Percentiles rank a stretch among this genome's conserved stretches.
Conservation (phyloP, 2,329 filamentous ascomycete species). For the Pseudogymnoascus verrucosus region DNA sequence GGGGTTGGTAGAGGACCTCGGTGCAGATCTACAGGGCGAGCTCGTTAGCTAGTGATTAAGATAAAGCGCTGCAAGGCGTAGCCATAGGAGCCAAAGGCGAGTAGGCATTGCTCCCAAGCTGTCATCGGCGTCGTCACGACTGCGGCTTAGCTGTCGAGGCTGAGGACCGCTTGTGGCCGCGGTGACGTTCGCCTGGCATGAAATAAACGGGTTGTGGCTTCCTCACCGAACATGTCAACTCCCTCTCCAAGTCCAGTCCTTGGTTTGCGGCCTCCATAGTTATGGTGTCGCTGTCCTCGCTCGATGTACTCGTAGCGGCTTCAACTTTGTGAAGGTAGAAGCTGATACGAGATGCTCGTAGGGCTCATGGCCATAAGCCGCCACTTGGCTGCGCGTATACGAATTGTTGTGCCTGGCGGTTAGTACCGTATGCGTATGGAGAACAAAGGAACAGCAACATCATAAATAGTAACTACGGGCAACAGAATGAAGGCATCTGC, state of each 20-base stretch:
- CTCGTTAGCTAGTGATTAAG: neutral
- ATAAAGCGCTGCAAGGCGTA: constrained; percentile 10
- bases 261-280: constrained; percentile 45
- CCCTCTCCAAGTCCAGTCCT: constrained; percentile 73
- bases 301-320: neutral
- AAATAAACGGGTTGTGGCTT: constrained; percentile 13
- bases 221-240: constrained; percentile 90
- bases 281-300: neutral
- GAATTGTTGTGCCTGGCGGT: constrained; percentile 5
- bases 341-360: neutral
- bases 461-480: neutral
- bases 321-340: neutral
- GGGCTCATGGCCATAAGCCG: constrained; percentile 2
- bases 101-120: neutral
- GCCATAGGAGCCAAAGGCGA: neutral
- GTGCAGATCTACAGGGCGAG: constrained; percentile 71
- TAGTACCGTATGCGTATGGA: neutral
- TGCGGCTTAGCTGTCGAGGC: constrained; percentile 3
- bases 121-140: neutral
- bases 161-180: constrained; percentile 9
- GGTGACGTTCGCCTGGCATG: neutral
- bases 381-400: neutral
- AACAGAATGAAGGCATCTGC: neutral
- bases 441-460: neutral
- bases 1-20: constrained; percentile 82